These are phyloP conservation scores for Akanthomyces lecanii DNA, from an alignment of 2,329 filamentous ascomycete genomes.

Conservation along the genomic window DNA sequence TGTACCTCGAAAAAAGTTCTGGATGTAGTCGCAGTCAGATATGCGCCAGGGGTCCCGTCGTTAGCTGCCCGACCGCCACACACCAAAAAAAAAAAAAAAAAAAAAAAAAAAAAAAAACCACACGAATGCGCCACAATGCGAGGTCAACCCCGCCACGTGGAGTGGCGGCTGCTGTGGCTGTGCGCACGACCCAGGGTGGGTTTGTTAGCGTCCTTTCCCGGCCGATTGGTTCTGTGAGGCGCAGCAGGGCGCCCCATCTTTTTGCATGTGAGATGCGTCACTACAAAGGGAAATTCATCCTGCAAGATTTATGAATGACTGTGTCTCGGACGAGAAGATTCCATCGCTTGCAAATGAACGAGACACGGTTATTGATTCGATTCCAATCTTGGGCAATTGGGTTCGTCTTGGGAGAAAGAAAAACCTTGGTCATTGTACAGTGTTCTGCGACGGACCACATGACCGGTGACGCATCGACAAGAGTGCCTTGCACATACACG, in stretches of 20 bases:
- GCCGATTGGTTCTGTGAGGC: constrained; percentile 1
- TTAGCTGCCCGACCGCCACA: no score
- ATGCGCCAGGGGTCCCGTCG: no score
- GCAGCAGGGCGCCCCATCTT: not conserved
- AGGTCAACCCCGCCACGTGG: constrained; percentile 5
- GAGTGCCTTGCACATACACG: no score
- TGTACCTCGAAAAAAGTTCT: no score
- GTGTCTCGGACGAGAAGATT: not conserved
- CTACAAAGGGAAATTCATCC: not conserved
- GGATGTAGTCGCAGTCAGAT: no score
- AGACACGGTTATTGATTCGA: not conserved
- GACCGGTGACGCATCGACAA: no score
- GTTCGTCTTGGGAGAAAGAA: not conserved
- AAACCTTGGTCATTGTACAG: not conserved
- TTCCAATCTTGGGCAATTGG: not conserved
- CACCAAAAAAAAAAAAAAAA: no score
- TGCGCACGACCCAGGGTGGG: not conserved
- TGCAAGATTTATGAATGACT: not conserved
- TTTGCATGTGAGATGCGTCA: constrained; percentile 1
- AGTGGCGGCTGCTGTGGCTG: not conserved
- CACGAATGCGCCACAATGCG: not conserved
- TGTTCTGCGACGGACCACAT: no score
- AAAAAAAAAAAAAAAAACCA: not conserved
- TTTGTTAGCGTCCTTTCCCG: not conserved
- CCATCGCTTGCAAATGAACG: not conserved